A percentile compares a stretch with the other conserved stretches of the same genome.
phyloP scores from a whole-genome alignment of 2,329 filamentous ascomycete genomes.

The Pseudogymnoascus sp. region DNA sequence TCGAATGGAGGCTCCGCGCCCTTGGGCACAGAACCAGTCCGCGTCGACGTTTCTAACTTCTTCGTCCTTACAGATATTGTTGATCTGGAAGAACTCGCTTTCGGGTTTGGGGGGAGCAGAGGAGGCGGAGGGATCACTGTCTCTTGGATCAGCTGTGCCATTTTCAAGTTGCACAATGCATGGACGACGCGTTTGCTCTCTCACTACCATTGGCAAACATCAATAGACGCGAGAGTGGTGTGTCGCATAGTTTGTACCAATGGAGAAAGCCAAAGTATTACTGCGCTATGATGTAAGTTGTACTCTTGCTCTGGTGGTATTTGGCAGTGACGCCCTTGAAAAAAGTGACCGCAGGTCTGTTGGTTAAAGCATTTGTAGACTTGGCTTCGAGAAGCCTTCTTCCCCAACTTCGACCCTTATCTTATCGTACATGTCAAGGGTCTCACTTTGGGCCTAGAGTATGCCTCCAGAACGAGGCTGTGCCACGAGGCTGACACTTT shows the following conservation, averaged over 20 bases:
- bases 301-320: background rate
- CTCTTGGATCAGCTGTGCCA: background rate
- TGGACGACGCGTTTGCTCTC: background rate
- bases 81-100: background rate
- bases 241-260: background rate
- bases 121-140: background rate
- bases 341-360: background rate
- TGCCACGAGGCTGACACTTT: background rate
- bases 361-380: background rate
- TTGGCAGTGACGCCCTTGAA: background rate
- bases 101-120: background rate
- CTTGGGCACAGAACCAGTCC: no score
- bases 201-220: background rate
- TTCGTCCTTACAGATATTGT: background rate
- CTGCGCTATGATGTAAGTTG: background rate
- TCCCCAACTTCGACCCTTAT: background rate
- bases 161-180: background rate
- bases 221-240: background rate
- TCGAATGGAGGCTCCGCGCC: constrained; percentile 14
- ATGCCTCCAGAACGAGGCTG: background rate
- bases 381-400: background rate
- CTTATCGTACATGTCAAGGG: constrained; percentile 1
- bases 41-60: background rate
- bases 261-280: background rate
- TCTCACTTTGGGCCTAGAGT: background rate